Evolutionary conservation across 306 rosid species (phyloP), one percentile per base, ranked within the genome.

Genomic region (Fagus sylvatica): DNA sequence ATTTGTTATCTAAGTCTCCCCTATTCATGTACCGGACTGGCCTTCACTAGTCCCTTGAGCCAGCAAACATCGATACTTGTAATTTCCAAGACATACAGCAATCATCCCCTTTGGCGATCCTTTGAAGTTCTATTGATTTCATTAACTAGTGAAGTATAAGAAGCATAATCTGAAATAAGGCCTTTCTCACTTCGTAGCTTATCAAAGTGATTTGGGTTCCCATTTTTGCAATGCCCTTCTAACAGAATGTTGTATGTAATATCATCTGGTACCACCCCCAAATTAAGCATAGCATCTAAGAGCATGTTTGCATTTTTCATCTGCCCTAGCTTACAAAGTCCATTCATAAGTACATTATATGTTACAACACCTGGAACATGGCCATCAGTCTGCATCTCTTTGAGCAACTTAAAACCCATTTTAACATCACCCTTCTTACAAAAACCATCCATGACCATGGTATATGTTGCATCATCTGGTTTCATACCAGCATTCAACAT

Each of bases 301-400:
- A 93, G 85, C 97, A 88, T 90, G 55, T 79, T 54, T 5, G 98
- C 98, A 86, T 93, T 93, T 84, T 87, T 93, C 96, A 93, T 86
- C 90, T 93, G 98, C 73, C 98, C 97, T 83, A 81, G 88, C 80
- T 90, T 93, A 85, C 98, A 93, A 8, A 91, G 60, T 59, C 96
- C 96, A 74, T 90, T 90, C 96, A 93, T 88, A n/a, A 93, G 93
- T 16, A 82, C 93, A 68, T 93, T 93, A 76, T 93, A 90, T n/a
- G 93, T 87, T 69, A 89, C 93, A 78, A 91, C 89, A 41, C 89
- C 88, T 0, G 94, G 97, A 3, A 83, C 74, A 71, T 55, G 87
- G 22, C 92, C 93, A 60, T 74, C 85, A 22, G 76, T 75, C 79
- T 87, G 97, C 91, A 91, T 93, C 78, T 90, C 92, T 86, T 85